Evolutionary conservation across 2,329 filamentous ascomycete species (phyloP), one percentile per base, ranked within the genome.

Genomic region (Escovopsis sp.): DNA sequence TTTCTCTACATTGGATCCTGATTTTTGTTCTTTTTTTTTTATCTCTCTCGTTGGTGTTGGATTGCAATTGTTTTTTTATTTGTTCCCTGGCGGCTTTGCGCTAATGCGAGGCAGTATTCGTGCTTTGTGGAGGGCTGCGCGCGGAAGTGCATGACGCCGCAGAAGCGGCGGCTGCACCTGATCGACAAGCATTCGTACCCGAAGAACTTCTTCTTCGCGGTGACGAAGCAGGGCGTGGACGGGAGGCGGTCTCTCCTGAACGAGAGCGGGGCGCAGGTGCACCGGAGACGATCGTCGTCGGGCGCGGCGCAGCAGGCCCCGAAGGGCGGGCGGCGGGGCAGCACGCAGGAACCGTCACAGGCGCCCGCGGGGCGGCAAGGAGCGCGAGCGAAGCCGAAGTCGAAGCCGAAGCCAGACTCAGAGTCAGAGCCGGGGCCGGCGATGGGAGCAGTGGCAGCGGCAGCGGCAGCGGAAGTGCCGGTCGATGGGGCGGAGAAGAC

Each of bases 131-230:
- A 94, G 55, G 80, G 73, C 39, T 98, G 91, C 60, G 85, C 91
- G 45, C 76, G 83, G 50, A 80, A 86, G 57, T 95, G 88, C 63
- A 77, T 75, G 43, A 87, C 84, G 4, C 79, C 82, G 28, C 79
- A 85, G 54, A 96, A 94, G 62, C 76, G 91, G 37, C 74, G 85
- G 32, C 76, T 85, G 58, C 89, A 98, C 66, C 70, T 94, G 50
- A 85, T 94, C 51, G 88, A 94, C 67, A 95, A 94, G 64, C 91
- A 98, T 61, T 73, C 81, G 64, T 98, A 91, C 56, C 89, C 88
- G 10, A 78, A 76, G 57, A 83, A 85, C 53, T 94, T 87, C 63
- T 89, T 93, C 61, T 94, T 93, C 54, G 77, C 78, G 40, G 75
- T 96, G 41, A 82, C 93, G 3, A 85, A 87, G 50, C 78, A 85